phyloP scores from a whole-genome alignment of 257 asterid species.

The Pogostemon cablin region DNA sequence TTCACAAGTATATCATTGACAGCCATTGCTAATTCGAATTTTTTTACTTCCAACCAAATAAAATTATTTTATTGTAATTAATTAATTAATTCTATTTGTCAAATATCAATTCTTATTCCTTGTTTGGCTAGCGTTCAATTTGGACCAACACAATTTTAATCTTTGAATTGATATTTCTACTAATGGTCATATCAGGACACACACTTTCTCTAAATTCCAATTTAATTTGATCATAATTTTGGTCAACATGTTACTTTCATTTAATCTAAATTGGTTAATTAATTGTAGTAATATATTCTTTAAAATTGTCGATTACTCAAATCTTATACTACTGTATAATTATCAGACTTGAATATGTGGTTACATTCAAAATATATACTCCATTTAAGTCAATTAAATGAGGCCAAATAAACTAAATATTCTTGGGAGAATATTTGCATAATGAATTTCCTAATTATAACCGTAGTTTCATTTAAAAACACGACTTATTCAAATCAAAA shows the following conservation, averaged over 20 bases:
- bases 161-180: constrained; percentile 26
- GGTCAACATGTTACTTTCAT: constrained; percentile 27
- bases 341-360: background rate
- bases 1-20: too few species aligned
- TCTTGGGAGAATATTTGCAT: background rate
- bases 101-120: constrained; percentile 31
- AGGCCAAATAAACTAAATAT: background rate
- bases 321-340: background rate
- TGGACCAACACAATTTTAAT: constrained; percentile 40
- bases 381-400: constrained; percentile 19
- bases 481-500: background rate
- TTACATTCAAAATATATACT: background rate
- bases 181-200: background rate
- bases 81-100: background rate
- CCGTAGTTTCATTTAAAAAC: constrained; percentile 16
- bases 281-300: background rate
- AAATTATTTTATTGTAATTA: background rate
- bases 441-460: background rate
- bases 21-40: background rate
- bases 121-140: constrained; percentile 38
- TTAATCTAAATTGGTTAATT: constrained; percentile 4
- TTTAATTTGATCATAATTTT: constrained; percentile 23
- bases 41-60: background rate
- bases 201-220: background rate
- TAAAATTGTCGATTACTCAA: background rate